Evolutionary conservation across 768 basidiomycete species (phyloP).

Genomic region (Leccinum aurantiacum): DNA sequence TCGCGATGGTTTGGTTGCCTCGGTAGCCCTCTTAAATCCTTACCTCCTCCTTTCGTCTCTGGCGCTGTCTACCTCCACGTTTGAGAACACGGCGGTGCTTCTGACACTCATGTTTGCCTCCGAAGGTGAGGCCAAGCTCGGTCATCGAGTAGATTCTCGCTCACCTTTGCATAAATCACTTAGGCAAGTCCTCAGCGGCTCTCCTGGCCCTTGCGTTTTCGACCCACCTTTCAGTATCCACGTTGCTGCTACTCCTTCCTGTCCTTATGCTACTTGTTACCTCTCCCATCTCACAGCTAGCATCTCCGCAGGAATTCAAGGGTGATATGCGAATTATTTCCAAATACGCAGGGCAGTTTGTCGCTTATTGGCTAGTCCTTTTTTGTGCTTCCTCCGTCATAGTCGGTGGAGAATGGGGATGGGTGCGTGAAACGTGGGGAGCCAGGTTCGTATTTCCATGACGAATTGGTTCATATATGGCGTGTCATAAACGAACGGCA

Average conservation of each 20-base stretch:
- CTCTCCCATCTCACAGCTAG: constrained; percentile 64
- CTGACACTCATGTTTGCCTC: constrained; percentile 69
- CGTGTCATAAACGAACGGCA: not conserved
- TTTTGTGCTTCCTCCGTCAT: constrained; percentile 48
- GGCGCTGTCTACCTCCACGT: constrained; percentile 76
- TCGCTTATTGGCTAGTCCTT: constrained; percentile 49
- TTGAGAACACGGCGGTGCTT: constrained; percentile 76
- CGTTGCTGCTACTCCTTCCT: constrained; percentile 64
- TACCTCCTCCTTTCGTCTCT: constrained; percentile 80
- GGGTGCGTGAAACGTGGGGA: constrained; percentile 83
- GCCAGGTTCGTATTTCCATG: constrained; percentile 53
- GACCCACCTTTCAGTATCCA: constrained; percentile 71
- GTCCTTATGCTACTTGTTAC: constrained; percentile 62
- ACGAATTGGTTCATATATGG: not conserved
- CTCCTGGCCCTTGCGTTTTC: constrained; percentile 71
- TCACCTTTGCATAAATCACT: not conserved
- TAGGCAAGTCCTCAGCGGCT: constrained; percentile 59
- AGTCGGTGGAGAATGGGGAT: constrained; percentile 59
- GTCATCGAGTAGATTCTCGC: not conserved
- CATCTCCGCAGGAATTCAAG: constrained; percentile 48
- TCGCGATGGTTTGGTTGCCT: constrained; percentile 62
- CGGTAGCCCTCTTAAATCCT: constrained; percentile 83
- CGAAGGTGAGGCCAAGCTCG: constrained; percentile 46
- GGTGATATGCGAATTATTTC: constrained; percentile 8
- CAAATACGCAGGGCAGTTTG: constrained; percentile 47